phyloP scores from a whole-genome alignment of 306 rosid species.

The Fagus sylvatica region DNA sequence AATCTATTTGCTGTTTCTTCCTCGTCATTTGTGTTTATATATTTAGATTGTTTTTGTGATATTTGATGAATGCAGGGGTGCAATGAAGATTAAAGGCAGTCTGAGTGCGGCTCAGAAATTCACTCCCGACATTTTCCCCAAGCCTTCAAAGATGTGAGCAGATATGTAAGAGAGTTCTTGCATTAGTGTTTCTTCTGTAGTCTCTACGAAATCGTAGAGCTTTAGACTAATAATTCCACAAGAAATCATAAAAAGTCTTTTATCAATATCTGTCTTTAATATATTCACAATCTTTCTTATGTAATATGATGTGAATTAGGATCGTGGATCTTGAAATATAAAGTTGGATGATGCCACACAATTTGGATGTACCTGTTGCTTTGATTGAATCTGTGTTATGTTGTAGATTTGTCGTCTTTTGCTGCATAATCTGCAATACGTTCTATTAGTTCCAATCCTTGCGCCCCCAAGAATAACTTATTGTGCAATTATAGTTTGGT shows the following conservation, averaged over 20 bases:
- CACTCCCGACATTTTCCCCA: conserved; percentile 90
- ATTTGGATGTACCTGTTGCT: neutral
- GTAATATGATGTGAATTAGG: neutral
- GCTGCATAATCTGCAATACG: neutral
- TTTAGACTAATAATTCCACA: conserved; percentile 1
- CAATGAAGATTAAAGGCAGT: conserved; percentile 86
- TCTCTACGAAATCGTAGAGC: neutral
- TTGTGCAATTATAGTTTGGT: neutral
- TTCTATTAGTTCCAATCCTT: neutral
- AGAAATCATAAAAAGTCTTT: conserved; percentile 7
- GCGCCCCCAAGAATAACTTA: neutral
- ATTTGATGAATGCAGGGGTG: conserved; percentile 57
- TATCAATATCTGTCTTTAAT: conserved; percentile 6
- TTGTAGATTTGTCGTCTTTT: neutral
- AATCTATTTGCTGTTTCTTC: neutral
- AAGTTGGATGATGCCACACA: neutral
- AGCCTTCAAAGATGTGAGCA: conserved; percentile 87
- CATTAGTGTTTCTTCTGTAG: conserved; percentile 5
- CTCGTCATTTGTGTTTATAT: neutral
- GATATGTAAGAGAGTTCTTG: conserved; percentile 11
- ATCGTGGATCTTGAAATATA: neutral
- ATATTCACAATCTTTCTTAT: neutral
- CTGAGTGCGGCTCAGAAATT: conserved; percentile 87
- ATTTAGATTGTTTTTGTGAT: conserved; percentile 5
- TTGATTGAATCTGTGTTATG: neutral